These are phyloP conservation scores for Citrus unshiu DNA, from an alignment of 345 rosid genomes.

Conservation along the genomic window DNA sequence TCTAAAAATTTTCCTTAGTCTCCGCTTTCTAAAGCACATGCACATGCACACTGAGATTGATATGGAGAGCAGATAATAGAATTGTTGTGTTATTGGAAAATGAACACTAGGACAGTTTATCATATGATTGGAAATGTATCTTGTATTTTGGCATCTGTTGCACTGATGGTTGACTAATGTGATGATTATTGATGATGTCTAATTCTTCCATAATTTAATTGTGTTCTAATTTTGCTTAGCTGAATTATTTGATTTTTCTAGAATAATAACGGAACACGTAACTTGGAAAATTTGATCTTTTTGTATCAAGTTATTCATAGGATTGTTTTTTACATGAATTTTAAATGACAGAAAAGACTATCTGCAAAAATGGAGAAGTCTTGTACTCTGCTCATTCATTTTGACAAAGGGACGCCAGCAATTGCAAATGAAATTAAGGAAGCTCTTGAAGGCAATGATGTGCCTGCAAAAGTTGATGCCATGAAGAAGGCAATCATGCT, in stretches of 20 bases:
- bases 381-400: conserved; percentile 67
- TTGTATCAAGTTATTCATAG: neutral
- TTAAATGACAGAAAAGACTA: conserved; percentile 9
- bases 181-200: neutral
- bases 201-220: neutral
- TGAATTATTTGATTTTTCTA: neutral
- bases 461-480: conserved; percentile 63
- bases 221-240: neutral
- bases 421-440: conserved; percentile 90
- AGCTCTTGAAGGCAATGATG: conserved; percentile 85
- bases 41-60: neutral
- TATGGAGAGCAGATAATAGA: neutral
- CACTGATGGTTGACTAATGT: neutral
- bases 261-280: neutral
- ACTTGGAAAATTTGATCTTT: neutral
- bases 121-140: neutral
- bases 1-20: neutral
- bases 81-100: neutral
- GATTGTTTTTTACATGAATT: conserved; percentile 4
- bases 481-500: conserved; percentile 93
- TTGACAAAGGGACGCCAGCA: conserved; percentile 86
- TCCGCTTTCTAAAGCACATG: neutral
- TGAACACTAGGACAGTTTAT: neutral
- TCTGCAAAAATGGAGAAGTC: conserved; percentile 75
- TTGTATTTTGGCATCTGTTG: neutral